A percentile compares a stretch with the other conserved stretches of the same genome.
phyloP scores from a whole-genome alignment of 2,329 filamentous ascomycete species.

The Cladophialophora immunda region DNA sequence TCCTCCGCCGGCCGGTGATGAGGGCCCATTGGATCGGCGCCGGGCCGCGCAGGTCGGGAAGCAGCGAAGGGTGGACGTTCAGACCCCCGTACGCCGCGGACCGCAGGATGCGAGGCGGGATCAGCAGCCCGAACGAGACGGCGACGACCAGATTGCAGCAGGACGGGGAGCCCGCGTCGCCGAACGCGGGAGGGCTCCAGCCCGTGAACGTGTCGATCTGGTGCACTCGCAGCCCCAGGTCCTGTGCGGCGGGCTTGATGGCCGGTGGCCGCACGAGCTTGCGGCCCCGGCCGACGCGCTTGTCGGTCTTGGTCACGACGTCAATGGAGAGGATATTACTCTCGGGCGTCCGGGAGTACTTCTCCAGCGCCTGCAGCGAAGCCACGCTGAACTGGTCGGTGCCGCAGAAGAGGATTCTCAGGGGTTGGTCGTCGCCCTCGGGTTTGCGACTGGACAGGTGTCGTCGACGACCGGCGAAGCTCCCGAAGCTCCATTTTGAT shows the following conservation, averaged over 20 bases:
- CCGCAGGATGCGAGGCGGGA: slow-evolving; percentile 78
- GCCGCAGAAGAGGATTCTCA: slow-evolving; percentile 92
- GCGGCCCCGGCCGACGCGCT: slow-evolving; percentile 77
- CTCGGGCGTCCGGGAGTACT: slow-evolving; percentile 63
- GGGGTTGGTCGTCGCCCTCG: slow-evolving; percentile 53
- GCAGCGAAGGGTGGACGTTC: slow-evolving; percentile 90
- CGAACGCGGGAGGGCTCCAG: slow-evolving; percentile 72
- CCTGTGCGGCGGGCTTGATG: slow-evolving; percentile 70
- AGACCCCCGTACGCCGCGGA: slow-evolving; percentile 81
- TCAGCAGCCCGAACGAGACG: slow-evolving; percentile 92
- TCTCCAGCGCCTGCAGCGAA: slow-evolving; percentile 74
- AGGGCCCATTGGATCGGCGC: slow-evolving; percentile 89
- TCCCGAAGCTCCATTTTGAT: neutral
- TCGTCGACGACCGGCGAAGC: neutral
- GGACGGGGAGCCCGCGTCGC: slow-evolving; percentile 43
- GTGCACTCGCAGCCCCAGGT: slow-evolving; percentile 73
- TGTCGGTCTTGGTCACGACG: slow-evolving; percentile 82
- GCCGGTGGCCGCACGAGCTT: slow-evolving; percentile 76
- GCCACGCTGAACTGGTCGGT: slow-evolving; percentile 89
- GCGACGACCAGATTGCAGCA: slow-evolving; percentile 84
- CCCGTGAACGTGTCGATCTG: slow-evolving; percentile 81
- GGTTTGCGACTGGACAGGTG: slow-evolving; percentile 13
- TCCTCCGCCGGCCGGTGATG: slow-evolving; percentile 65
- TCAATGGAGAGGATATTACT: slow-evolving; percentile 77
- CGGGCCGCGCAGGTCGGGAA: slow-evolving; percentile 78